A percentile compares a stretch with the other conserved stretches of the same genome.
These are phyloP conservation scores for Leishmania braziliensis DNA, from an alignment of 208 protist genomes.

Conservation along the genomic window DNA sequence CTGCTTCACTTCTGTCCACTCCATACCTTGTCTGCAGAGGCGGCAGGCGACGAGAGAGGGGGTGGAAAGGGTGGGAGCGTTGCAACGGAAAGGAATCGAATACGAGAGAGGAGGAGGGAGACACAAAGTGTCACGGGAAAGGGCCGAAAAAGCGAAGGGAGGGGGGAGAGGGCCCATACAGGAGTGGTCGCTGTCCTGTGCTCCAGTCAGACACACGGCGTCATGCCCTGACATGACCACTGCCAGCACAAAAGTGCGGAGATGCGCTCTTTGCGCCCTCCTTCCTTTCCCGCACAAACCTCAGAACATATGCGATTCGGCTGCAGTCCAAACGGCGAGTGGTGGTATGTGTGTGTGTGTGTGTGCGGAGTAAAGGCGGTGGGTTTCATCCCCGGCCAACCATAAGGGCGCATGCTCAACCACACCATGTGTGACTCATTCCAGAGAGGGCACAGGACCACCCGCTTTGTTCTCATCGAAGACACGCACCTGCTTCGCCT, in stretches of 20 bases:
- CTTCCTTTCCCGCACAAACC: neutral
- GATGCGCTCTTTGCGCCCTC: neutral
- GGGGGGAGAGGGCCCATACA: neutral
- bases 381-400: neutral
- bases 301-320: neutral
- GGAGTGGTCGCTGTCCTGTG: neutral
- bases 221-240: neutral
- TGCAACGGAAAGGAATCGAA: neutral
- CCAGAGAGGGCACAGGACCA: neutral
- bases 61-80: constrained; percentile 3
- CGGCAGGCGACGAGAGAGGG: neutral
- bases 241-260: neutral
- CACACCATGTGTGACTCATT: neutral
- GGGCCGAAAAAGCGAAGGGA: neutral
- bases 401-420: neutral
- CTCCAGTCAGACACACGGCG: neutral
- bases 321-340: neutral
- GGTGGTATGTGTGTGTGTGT: no score
- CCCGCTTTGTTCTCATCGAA: constrained; percentile 24
- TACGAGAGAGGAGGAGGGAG: constrained; percentile 14
- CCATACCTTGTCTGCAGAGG: constrained; percentile 14
- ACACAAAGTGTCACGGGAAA: neutral
- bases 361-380: neutral
- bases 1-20: constrained; percentile 38
- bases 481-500: constrained; percentile 30